phyloP scores from a whole-genome alignment of 768 basidiomycete genomes.

The Pleurotus ostreatus region DNA sequence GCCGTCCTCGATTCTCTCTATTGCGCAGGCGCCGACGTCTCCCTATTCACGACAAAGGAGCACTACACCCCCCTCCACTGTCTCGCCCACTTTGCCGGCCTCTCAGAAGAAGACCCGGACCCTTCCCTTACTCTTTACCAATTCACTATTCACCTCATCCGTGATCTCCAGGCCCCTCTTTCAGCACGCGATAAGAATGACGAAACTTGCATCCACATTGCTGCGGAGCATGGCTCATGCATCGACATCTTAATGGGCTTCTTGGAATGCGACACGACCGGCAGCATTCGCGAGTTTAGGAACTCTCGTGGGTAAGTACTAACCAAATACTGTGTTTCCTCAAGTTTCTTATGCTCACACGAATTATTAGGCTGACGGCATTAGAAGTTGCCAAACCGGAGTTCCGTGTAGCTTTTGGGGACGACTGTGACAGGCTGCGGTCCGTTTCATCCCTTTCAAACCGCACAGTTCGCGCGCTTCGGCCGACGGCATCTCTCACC shows the following conservation, averaged over 20 bases:
- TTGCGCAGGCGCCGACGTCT: slow-evolving; percentile 71
- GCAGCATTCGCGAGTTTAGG: slow-evolving; percentile 52
- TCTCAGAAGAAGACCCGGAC: slow-evolving; percentile 28
- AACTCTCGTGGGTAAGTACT: slow-evolving; percentile 67
- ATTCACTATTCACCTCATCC: slow-evolving; percentile 65
- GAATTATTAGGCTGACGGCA: slow-evolving; percentile 51
- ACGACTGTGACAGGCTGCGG: slow-evolving; percentile 42
- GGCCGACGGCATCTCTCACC: slow-evolving; percentile 41
- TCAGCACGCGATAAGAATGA: slow-evolving; percentile 60
- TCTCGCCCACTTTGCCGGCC: slow-evolving; percentile 41
- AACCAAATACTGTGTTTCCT: no score
- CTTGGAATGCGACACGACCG: slow-evolving; percentile 59
- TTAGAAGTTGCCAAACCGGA: slow-evolving; percentile 65
- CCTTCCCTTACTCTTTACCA: slow-evolving; percentile 38
- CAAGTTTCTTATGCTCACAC: no score
- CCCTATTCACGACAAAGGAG: slow-evolving; percentile 61
- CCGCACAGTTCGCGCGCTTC: slow-evolving; percentile 38
- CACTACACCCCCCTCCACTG: slow-evolving; percentile 69
- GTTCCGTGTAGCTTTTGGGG: slow-evolving; percentile 58
- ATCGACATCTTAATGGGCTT: slow-evolving; percentile 59
- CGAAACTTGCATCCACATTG: slow-evolving; percentile 79
- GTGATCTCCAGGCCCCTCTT: slow-evolving; percentile 66
- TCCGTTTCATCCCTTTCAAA: slow-evolving; percentile 51
- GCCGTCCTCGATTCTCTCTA: slow-evolving; percentile 68
- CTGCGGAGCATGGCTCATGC: slow-evolving; percentile 70